A percentile compares a stretch with the other conserved stretches of the same genome.
Evolutionary conservation across 768 basidiomycete species (phyloP).

Genomic region (Phylloporus arenicola): DNA sequence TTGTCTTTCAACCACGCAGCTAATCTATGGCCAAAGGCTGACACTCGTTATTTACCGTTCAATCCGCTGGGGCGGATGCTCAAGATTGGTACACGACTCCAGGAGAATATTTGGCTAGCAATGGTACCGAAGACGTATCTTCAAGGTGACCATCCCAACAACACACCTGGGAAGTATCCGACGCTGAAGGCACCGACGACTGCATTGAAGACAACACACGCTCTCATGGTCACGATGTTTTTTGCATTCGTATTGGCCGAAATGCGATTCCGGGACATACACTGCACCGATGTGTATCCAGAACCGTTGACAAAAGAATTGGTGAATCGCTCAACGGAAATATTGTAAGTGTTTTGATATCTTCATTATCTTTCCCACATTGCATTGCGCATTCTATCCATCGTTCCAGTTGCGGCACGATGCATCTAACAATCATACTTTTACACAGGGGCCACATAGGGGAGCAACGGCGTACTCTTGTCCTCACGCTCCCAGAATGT

Average conservation of each 20-base stretch:
- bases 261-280: too few species aligned
- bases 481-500: too few species aligned
- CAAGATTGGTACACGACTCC: neutral
- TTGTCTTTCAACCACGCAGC: neutral
- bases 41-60: neutral
- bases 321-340: too few species aligned
- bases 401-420: too few species aligned
- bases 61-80: neutral
- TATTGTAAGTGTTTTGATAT: too few species aligned
- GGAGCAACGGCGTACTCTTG: too few species aligned
- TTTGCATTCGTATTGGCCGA: neutral
- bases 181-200: neutral
- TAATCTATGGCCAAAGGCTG: neutral
- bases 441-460: too few species aligned
- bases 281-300: too few species aligned
- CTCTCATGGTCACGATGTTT: neutral
- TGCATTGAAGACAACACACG: neutral
- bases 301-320: too few species aligned
- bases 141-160: neutral
- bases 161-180: neutral
- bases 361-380: too few species aligned
- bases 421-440: too few species aligned
- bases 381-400: too few species aligned
- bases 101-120: neutral
- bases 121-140: neutral